These are phyloP conservation scores for Pythium brachiatum DNA, from an alignment of 352 stramenopile genomes.

Conservation along the genomic window DNA sequence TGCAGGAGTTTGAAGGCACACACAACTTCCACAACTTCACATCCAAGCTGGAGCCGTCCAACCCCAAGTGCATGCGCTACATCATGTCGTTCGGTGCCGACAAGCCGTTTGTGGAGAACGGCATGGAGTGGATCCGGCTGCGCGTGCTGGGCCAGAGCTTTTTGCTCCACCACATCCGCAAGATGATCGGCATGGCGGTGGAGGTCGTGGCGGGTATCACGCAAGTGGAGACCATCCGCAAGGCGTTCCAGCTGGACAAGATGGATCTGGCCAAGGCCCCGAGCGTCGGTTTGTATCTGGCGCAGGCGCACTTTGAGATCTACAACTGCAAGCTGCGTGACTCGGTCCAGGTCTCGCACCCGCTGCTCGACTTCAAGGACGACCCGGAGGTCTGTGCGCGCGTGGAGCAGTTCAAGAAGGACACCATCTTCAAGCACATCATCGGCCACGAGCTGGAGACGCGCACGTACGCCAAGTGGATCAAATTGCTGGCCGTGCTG, in stretches of 20 bases:
- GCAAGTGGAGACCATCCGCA: conserved; percentile 44
- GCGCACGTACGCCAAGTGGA: conserved; percentile 80
- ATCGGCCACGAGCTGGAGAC: conserved; percentile 75
- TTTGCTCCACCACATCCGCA: conserved; percentile 97
- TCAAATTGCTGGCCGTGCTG: conserved; percentile 63
- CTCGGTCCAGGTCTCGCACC: conserved; percentile 63
- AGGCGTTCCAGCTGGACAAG: conserved; percentile 68
- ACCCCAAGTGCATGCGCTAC: conserved; percentile 85
- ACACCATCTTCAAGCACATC: conserved; percentile 81
- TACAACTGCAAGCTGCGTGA: conserved; percentile 82
- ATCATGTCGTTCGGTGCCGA: conserved; percentile 91
- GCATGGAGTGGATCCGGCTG: conserved; percentile 95
- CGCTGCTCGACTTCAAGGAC: conserved; percentile 54
- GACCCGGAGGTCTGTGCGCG: conserved; percentile 42
- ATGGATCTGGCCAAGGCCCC: conserved; percentile 87
- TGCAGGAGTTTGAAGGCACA: conserved; percentile 80
- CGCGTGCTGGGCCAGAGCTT: conserved; percentile 96
- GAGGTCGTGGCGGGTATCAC: conserved; percentile 72
- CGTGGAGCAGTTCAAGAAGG: conserved; percentile 78
- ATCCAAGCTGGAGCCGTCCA: conserved; percentile 81
- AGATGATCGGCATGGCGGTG: conserved; percentile 93
- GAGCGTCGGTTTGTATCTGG: conserved; percentile 83
- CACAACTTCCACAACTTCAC: conserved; percentile 98
- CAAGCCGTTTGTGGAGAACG: conserved; percentile 79
- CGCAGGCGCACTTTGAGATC: conserved; percentile 82